Conservation (phyloP, 2,329 filamentous ascomycete genomes). For the Apiospora aurea region DNA sequence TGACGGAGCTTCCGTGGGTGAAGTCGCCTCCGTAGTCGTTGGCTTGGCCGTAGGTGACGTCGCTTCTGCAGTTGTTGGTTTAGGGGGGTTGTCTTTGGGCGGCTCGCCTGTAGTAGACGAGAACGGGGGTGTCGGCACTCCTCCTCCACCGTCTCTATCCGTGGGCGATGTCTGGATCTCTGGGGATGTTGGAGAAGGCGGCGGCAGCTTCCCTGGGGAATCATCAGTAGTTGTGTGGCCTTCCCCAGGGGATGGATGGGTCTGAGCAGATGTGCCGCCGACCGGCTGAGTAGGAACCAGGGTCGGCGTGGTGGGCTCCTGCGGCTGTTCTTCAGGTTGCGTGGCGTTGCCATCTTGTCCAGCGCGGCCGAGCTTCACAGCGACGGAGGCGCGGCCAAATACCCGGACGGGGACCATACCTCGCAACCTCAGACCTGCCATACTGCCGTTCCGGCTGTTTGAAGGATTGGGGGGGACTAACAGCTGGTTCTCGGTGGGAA, state of each 20-base stretch:
- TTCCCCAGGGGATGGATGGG: neutral
- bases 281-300: neutral
- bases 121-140: neutral
- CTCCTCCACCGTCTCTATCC: neutral
- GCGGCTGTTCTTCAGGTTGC: neutral
- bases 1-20: too few species aligned
- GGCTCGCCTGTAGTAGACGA: neutral
- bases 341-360: neutral
- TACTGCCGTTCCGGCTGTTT: neutral
- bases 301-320: neutral
- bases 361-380: neutral
- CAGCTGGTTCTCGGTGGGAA: constrained; percentile 3
- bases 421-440: neutral
- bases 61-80: neutral
- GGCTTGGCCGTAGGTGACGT: too few species aligned
- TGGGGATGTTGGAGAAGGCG: neutral
- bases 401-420: neutral
- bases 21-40: too few species aligned
- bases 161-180: neutral
- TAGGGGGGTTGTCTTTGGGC: neutral
- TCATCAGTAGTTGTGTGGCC: neutral
- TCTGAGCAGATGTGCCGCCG: neutral
- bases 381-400: neutral
- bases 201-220: neutral
- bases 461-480: neutral